Evolutionary conservation across 2,329 filamentous ascomycete genomes (phyloP).

Genomic region (Beauveria medogensis): DNA sequence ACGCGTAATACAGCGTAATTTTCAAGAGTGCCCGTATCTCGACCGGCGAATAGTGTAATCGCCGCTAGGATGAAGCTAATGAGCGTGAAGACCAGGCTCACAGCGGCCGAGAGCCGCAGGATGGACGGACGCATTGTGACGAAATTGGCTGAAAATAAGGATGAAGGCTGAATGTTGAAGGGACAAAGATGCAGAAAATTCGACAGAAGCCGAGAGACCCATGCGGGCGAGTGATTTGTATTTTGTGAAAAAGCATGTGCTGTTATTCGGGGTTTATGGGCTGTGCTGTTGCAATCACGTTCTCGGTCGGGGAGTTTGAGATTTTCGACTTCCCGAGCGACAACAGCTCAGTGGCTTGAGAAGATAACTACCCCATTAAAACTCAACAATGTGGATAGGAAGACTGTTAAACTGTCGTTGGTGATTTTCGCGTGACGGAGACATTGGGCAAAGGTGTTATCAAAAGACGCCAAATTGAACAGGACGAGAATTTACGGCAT

Average conservation of each 20-base stretch:
- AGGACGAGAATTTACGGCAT: no score
- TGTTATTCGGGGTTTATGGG: neutral
- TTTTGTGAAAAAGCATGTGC: neutral
- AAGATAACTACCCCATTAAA: no score
- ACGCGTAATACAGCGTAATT: constrained; percentile 1
- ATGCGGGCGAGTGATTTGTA: neutral
- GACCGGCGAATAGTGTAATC: constrained; percentile 2
- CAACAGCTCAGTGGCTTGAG: no score
- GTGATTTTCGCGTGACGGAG: no score
- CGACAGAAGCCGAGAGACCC: neutral
- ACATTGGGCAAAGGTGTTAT: no score
- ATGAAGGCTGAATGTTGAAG: neutral
- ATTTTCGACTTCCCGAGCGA: neutral
- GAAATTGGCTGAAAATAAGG: neutral
- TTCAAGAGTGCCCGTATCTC: neutral
- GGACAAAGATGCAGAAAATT: neutral
- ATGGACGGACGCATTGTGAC: neutral
- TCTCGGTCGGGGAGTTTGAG: neutral
- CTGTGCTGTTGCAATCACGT: neutral
- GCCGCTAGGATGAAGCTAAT: neutral
- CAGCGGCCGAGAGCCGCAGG: neutral
- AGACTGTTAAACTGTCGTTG: no score
- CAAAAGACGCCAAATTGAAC: no score
- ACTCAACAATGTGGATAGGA: no score
- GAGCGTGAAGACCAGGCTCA: neutral